These are phyloP conservation scores for Saturnispora diversa DNA, from an alignment of 805 yeast species.

Conservation along the genomic window DNA sequence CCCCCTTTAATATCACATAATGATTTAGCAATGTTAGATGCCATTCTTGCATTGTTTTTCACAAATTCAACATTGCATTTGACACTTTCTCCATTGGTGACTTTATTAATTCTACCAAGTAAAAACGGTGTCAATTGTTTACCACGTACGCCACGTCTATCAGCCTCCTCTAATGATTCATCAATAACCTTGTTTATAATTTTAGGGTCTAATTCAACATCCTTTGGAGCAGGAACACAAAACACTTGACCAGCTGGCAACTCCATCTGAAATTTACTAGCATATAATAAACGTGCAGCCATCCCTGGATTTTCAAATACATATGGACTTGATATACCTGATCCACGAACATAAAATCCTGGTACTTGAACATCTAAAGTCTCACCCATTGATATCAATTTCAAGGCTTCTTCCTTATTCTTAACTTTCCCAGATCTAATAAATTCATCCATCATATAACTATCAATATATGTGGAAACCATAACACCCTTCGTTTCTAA, in stretches of 20 bases:
- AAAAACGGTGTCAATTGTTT: slow-evolving; percentile 76
- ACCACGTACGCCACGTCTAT: slow-evolving; percentile 46
- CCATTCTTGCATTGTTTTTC: slow-evolving; percentile 63
- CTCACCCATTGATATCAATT: slow-evolving; percentile 7
- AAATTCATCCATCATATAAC: slow-evolving; percentile 10
- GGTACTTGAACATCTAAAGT: slow-evolving; percentile 39
- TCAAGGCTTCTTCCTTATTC: background rate
- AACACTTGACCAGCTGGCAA: slow-evolving; percentile 64
- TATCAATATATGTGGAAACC: slow-evolving; percentile 50
- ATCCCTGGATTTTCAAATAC: slow-evolving; percentile 42
- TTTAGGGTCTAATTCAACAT: slow-evolving; percentile 46
- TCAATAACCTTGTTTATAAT: slow-evolving; percentile 50
- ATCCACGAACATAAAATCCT: slow-evolving; percentile 73
- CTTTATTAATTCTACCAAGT: slow-evolving; percentile 52
- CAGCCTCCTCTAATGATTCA: slow-evolving; percentile 52
- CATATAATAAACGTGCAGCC: slow-evolving; percentile 56
- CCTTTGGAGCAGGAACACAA: slow-evolving; percentile 74
- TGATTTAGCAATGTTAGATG: slow-evolving; percentile 56
- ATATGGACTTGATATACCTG: slow-evolving; percentile 67
- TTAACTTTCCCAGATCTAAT: background rate
- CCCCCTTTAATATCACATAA: slow-evolving; percentile 32
- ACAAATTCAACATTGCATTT: slow-evolving; percentile 69
- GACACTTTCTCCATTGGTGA: slow-evolving; percentile 66
- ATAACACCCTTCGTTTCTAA: slow-evolving; percentile 88
- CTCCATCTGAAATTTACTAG: slow-evolving; percentile 38